Base-by-base conservation (phyloP, 495 filamentous ascomycete genomes). In the Lepraria neglecta region DNA sequence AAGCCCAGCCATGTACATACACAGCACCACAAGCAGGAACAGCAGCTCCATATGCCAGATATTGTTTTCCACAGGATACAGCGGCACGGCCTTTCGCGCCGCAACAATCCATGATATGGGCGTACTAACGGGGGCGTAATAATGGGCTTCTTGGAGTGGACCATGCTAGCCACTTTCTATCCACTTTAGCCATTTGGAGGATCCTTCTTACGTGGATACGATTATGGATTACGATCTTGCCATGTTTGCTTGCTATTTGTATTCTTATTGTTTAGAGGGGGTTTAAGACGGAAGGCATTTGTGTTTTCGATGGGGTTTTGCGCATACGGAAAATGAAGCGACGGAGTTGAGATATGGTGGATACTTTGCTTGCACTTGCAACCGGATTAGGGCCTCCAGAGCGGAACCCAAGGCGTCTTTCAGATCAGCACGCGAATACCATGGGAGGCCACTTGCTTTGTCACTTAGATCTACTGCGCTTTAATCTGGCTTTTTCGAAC, bases 241-340 rank as follows among this genome's bases (percentile, higher is more conserved):
- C 47, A 52, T 60, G 48, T 60, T 42, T 60, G 28, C n/a, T 4
- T 33, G 17, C 42, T 60, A 24, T 31, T 7, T 60, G 58, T 53
- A 60, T 27, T 35, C n/a, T 28, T 35, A 15, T 53, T 53, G 38
- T 54, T 54, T 52, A 53, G 27, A 60, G 4, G 6, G 21, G 47
- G 21, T 15, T 17, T 46, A 56, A 61, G 59, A 61, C 27, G 12
- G 52, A 40, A 24, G 7, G 52, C 17, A n/a, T n/a, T 40, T 42
- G 17, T 46, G 42, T 5, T 55, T 33, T 47, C 30, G 42, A 40
- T 28, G 59, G 51, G 56, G 42, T 61, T 55, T 55, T 3, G 14
- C 6, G 28, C 40, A 47, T 56, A 24, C 3, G 38, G 33, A 38
- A 6, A 38, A 38, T 38, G 35, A 38, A 38, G 35, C 35, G 35